A percentile compares a stretch with the other conserved stretches of the same genome.
phyloP scores from a whole-genome alignment of 768 basidiomycete species.

The Suillus lakei region DNA sequence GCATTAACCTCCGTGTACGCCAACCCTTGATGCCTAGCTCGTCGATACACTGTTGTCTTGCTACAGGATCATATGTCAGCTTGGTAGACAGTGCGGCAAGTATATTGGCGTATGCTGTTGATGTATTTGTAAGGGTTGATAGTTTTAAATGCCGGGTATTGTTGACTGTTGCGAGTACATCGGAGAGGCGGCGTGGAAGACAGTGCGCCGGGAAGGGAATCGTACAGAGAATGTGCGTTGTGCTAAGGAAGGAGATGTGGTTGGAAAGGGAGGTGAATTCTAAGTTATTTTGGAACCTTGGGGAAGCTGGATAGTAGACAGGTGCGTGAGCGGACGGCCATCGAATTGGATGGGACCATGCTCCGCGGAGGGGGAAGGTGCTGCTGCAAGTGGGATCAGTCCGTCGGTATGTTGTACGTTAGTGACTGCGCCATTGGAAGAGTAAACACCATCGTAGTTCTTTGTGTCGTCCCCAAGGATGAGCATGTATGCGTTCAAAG shows the following conservation, averaged over 20 bases:
- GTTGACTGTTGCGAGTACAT: conserved; percentile 40
- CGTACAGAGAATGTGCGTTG: conserved; percentile 45
- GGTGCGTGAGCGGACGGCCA: conserved; percentile 14
- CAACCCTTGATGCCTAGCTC: conserved; percentile 41
- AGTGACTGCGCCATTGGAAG: not conserved
- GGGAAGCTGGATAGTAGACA: conserved; percentile 16
- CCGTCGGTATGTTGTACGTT: conserved; percentile 18
- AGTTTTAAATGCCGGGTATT: conserved; percentile 32
- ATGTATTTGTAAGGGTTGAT: conserved; percentile 44
- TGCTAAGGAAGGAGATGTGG: conserved; percentile 37
- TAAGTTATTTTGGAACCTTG: conserved; percentile 26
- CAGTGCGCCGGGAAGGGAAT: conserved; percentile 46
- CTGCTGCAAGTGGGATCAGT: conserved; percentile 10
- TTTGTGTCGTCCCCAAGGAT: not conserved
- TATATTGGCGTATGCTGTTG: conserved; percentile 32
- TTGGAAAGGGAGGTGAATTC: conserved; percentile 46
- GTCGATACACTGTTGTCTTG: conserved; percentile 16
- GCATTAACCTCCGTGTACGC: conserved; percentile 51
- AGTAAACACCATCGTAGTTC: not conserved
- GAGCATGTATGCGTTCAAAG: not conserved
- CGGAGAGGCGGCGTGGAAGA: conserved; percentile 40
- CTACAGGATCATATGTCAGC: conserved; percentile 15
- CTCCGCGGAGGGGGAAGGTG: conserved; percentile 7
- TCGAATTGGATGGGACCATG: conserved; percentile 25
- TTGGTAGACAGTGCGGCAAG: conserved; percentile 15